A percentile compares a stretch with the other conserved stretches of the same genome.
Conservation (phyloP, 495 filamentous ascomycete species). For the Penicillium subrubescens region DNA sequence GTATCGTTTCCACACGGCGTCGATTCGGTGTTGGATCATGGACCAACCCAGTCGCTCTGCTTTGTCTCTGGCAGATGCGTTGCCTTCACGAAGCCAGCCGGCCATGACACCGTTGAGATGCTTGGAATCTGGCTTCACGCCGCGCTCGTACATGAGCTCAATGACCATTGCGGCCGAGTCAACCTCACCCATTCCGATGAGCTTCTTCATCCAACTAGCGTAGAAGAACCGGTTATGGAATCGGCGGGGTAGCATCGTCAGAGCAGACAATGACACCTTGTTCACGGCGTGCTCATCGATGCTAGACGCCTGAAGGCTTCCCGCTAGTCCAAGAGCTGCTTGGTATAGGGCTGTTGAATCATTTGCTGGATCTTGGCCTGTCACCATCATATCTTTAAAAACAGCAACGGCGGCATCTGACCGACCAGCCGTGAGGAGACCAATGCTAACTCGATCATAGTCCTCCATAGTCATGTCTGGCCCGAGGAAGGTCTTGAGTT, state of each 20-base stretch:
- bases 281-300: conserved; percentile 51
- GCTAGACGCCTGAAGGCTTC: conserved; percentile 49
- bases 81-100: conserved; percentile 68
- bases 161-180: conserved; percentile 69
- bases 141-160: conserved; percentile 65
- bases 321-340: conserved; percentile 44
- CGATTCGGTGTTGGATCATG: conserved; percentile 70
- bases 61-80: conserved; percentile 51
- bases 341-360: conserved; percentile 54
- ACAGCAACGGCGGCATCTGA: conserved; percentile 67
- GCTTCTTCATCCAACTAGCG: conserved; percentile 78
- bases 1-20: conserved; percentile 52
- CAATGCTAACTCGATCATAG: conserved; percentile 68
- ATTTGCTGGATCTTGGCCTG: conserved; percentile 50
- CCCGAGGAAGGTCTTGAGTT: conserved; percentile 60
- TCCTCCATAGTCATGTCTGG: conserved; percentile 69
- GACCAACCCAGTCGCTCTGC: conserved; percentile 74
- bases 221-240: conserved; percentile 79
- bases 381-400: conserved; percentile 86
- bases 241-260: conserved; percentile 58
- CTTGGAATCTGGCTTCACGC: conserved; percentile 63
- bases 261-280: conserved; percentile 51
- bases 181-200: conserved; percentile 71
- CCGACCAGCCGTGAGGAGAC: conserved; percentile 60
- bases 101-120: conserved; percentile 77